These are phyloP conservation scores for Straminergon stramineum DNA, from an alignment of 225 moss, liverwort and hornwort species.

Conservation along the genomic window DNA sequence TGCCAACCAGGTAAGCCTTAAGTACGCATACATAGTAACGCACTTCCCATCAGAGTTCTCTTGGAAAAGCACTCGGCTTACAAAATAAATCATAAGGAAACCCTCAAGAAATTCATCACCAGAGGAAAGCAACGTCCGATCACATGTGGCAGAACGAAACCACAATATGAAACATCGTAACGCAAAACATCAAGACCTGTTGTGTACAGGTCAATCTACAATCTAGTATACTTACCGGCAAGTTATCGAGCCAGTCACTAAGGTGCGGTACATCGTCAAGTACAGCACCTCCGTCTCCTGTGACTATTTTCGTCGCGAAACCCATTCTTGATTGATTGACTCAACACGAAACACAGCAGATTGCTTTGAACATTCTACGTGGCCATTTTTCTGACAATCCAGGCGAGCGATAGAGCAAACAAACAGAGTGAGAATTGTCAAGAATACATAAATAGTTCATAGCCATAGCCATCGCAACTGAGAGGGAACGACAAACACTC, in stretches of 20 bases:
- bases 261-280: slow-evolving; percentile 54
- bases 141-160: neutral
- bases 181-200: neutral
- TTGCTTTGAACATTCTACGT: neutral
- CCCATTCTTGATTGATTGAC: neutral
- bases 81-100: neutral
- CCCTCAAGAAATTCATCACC: neutral
- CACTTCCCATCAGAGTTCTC: neutral
- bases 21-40: neutral
- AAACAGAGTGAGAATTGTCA: neutral
- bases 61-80: neutral
- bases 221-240: slow-evolving; percentile 19
- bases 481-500: neutral
- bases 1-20: neutral
- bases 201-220: neutral
- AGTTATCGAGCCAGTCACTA: slow-evolving; percentile 36
- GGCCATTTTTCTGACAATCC: neutral
- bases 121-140: neutral
- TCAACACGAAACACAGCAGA: neutral
- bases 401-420: neutral
- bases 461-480: neutral
- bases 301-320: neutral
- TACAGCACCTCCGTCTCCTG: slow-evolving; percentile 29
- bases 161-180: neutral
- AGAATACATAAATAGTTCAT: neutral